These are phyloP conservation scores for Fremontodendron californicum DNA, from an alignment of 345 rosid species.

Conservation along the genomic window DNA sequence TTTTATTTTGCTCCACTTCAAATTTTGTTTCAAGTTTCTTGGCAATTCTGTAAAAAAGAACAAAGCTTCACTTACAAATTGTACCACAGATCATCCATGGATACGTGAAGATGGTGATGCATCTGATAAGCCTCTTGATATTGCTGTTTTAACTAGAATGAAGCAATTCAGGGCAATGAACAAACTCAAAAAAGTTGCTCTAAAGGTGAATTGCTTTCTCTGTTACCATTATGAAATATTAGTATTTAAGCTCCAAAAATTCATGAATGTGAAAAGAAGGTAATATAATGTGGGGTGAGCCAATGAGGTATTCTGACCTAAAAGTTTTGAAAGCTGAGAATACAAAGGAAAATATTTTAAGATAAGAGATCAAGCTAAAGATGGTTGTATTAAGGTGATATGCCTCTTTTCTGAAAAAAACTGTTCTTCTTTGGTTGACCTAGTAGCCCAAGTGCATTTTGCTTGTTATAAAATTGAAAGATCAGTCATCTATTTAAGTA, in stretches of 20 bases:
- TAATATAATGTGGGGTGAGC: not conserved
- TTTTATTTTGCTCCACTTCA: not conserved
- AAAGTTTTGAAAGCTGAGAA: not conserved
- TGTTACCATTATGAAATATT: not conserved
- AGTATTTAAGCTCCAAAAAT: not conserved
- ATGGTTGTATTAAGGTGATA: not conserved
- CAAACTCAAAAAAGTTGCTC: constrained; percentile 91
- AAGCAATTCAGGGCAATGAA: constrained; percentile 99
- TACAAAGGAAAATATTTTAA: not conserved
- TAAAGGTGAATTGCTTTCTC: constrained; percentile 54
- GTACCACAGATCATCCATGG: constrained; percentile 85
- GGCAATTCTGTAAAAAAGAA: constrained; percentile 7
- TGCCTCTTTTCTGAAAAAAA: not conserved
- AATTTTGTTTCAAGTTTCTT: not conserved
- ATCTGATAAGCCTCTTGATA: constrained; percentile 95
- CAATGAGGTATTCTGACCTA: not conserved
- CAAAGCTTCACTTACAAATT: constrained; percentile 14
- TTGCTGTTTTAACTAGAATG: constrained; percentile 97
- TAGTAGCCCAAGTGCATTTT: not conserved
- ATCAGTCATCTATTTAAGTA: not conserved
- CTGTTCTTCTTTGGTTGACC: not conserved
- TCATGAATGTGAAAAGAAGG: not conserved
- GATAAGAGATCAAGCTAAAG: not conserved
- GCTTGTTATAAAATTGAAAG: not conserved
- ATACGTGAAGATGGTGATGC: constrained; percentile 87